phyloP scores from a whole-genome alignment of 176 grass and related monocot genomes.

The Leersia perrieri region DNA sequence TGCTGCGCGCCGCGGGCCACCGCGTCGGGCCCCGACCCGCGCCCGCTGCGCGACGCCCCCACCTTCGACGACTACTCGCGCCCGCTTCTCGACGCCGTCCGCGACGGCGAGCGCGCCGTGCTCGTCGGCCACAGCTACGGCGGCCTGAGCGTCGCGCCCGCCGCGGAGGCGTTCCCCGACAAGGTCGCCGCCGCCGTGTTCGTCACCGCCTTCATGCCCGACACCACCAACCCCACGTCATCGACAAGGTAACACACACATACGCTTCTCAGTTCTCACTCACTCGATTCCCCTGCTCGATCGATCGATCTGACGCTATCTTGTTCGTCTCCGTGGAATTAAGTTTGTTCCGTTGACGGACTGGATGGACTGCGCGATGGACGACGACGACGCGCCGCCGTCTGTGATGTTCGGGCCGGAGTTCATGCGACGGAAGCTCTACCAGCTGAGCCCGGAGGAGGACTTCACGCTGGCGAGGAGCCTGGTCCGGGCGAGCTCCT shows the following conservation, averaged over 20 bases:
- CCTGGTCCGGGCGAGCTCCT: slow-evolving; percentile 43
- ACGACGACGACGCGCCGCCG: background rate
- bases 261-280: background rate
- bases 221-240: slow-evolving; percentile 13
- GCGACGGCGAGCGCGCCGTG: slow-evolving; percentile 37
- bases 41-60: slow-evolving; percentile 28
- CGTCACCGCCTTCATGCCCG: slow-evolving; percentile 59
- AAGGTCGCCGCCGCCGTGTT: slow-evolving; percentile 62
- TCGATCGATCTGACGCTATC: background rate
- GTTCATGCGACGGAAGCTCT: slow-evolving; percentile 39
- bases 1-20: slow-evolving; percentile 38
- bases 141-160: slow-evolving; percentile 47
- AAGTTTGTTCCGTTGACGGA: background rate
- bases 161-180: slow-evolving; percentile 52
- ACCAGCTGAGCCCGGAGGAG: slow-evolving; percentile 53
- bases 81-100: slow-evolving; percentile 50
- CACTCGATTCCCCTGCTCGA: background rate
- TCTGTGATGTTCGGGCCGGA: slow-evolving; percentile 49
- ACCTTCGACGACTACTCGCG: slow-evolving; percentile 59
- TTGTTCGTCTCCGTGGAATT: too few relatives aligned
- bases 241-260: slow-evolving; percentile 13
- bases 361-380: slow-evolving; percentile 43
- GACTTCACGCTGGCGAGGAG: slow-evolving; percentile 55
- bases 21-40: slow-evolving; percentile 20
- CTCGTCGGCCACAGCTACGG: slow-evolving; percentile 63